Conservation (phyloP, 768 basidiomycete genomes). For the Lentinula edodes region DNA sequence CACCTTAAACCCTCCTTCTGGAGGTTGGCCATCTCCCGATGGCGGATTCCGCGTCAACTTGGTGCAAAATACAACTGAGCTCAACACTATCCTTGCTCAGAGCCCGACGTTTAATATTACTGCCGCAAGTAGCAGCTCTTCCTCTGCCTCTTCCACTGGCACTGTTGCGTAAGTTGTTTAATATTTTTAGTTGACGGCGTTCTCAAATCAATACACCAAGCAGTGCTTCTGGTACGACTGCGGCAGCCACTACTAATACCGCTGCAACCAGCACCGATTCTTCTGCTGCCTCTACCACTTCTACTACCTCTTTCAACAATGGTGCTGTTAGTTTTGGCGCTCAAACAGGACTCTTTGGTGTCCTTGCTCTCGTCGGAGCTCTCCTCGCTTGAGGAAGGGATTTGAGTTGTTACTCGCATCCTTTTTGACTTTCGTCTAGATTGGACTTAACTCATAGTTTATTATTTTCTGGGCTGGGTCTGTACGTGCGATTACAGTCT, state of each 20-base stretch:
- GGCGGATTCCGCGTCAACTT: constrained; percentile 68
- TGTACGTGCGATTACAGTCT: neutral
- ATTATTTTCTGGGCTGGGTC: neutral
- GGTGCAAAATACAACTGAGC: constrained; percentile 39
- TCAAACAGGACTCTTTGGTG: constrained; percentile 20
- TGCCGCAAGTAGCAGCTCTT: neutral
- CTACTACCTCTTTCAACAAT: constrained; percentile 9
- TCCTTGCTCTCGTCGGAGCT: constrained; percentile 18
- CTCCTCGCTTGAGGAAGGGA: neutral
- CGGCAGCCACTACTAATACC: constrained; percentile 5
- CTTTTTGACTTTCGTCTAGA: neutral
- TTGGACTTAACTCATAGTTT: neutral
- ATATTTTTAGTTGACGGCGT: neutral
- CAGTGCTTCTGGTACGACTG: constrained; percentile 7
- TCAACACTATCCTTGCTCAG: constrained; percentile 62
- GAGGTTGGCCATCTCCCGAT: constrained; percentile 59
- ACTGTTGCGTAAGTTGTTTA: neutral
- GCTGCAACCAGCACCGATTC: constrained; percentile 5
- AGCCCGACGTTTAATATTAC: constrained; percentile 53
- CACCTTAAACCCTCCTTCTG: constrained; percentile 47
- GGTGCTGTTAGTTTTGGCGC: constrained; percentile 7
- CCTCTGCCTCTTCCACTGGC: neutral
- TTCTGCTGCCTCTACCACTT: constrained; percentile 15
- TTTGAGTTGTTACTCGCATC: neutral
- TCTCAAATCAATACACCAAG: neutral